phyloP scores from a whole-genome alignment of 352 stramenopile species.

The Globisporangium barbulae region DNA sequence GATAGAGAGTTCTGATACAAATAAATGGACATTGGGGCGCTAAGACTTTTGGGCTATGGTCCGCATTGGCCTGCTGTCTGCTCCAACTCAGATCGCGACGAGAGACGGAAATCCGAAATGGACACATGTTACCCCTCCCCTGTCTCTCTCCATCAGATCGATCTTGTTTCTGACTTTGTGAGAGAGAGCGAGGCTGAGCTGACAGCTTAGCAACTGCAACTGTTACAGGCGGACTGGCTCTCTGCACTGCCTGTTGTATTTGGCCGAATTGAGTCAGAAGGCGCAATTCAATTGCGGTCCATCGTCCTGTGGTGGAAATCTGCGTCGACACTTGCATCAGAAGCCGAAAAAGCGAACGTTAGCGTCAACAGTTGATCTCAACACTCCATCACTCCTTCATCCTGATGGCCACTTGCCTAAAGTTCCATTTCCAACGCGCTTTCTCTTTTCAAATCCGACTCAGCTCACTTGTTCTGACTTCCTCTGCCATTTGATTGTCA shows the following conservation, averaged over 20 bases:
- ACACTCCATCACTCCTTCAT: background rate
- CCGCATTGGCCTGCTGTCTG: background rate
- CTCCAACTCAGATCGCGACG: background rate
- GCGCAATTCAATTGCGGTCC: background rate
- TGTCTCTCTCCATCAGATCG: background rate
- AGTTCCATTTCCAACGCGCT: background rate
- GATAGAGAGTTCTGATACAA: background rate
- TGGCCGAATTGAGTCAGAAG: background rate
- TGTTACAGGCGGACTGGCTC: background rate
- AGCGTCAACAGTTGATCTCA: background rate
- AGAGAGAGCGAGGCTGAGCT: background rate
- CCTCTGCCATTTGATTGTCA: background rate
- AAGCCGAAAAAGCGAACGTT: background rate
- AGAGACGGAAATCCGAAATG: background rate
- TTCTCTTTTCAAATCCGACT: background rate
- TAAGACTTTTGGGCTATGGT: no score
- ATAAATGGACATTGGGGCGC: background rate
- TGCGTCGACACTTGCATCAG: background rate
- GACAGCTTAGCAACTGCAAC: background rate
- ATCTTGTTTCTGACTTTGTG: slow-evolving; percentile 1
- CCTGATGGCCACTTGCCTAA: background rate
- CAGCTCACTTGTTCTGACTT: background rate
- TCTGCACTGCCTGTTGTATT: background rate
- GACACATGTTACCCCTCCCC: background rate
- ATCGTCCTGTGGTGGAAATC: background rate